A percentile compares a stretch with the other conserved stretches of the same genome.
Evolutionary conservation across 192 early-diverging fungal genomes (phyloP).

Genomic region (Linnemannia schmuckeri): DNA sequence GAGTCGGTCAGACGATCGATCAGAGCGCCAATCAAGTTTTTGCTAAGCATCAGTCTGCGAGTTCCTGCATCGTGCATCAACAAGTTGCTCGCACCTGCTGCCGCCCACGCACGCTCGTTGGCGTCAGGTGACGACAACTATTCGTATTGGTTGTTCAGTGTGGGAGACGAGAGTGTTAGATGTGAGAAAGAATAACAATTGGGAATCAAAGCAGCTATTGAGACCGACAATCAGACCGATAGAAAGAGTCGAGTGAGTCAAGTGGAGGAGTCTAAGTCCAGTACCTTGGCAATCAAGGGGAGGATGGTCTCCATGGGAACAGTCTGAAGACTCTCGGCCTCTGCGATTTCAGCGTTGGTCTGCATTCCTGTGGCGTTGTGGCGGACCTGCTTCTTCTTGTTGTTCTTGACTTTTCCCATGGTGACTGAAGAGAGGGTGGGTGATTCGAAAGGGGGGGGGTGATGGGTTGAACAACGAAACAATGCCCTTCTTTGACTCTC

Average conservation of each 20-base stretch:
- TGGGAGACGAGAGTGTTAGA: neutral
- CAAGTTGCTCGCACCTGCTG: constrained; percentile 87
- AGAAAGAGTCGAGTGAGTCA: neutral
- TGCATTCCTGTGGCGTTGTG: constrained; percentile 51
- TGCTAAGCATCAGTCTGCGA: constrained; percentile 81
- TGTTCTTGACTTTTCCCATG: constrained; percentile 55
- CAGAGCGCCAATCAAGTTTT: constrained; percentile 73
- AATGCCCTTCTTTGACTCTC: neutral
- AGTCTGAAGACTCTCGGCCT: constrained; percentile 15
- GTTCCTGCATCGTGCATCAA: constrained; percentile 73
- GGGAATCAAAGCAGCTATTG: neutral
- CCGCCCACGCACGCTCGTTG: constrained; percentile 90
- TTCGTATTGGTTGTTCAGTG: neutral
- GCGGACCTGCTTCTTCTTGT: constrained; percentile 43
- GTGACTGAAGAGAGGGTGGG: neutral
- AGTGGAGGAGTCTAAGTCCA: neutral
- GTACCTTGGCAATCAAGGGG: constrained; percentile 52
- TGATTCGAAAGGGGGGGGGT: neutral
- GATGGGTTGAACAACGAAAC: neutral
- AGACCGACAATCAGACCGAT: neutral
- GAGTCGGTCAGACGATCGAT: constrained; percentile 82
- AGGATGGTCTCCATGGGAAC: constrained; percentile 51
- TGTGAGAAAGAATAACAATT: neutral
- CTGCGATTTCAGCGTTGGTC: constrained; percentile 36
- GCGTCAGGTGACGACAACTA: constrained; percentile 75